Evolutionary conservation across 495 filamentous ascomycete species (phyloP), one percentile per base, ranked within the genome.

Genomic region (Penicillium riverlandense): DNA sequence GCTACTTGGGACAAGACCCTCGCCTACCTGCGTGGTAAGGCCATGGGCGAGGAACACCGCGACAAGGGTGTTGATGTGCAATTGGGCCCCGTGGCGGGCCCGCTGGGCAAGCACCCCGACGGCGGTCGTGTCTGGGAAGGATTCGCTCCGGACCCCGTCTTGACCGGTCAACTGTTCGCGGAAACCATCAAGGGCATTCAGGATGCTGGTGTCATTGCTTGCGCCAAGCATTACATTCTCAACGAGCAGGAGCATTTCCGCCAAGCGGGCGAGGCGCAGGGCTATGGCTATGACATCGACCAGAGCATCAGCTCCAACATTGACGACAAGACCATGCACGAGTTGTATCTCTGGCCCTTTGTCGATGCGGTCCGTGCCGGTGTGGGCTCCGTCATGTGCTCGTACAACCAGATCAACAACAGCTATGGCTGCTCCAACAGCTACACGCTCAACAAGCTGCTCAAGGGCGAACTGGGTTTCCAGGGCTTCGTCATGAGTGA

Each of bases 401-500:
- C 85, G 10, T 97, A 97, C 75, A 83, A 92, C 43, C 87, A 92
- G 60, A 68, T 82, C 59, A 86, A 86, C 69, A 84, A 85, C 70
- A 82, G 74, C 66, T 82, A 84, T 44, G 72, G 61, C 38, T 87
- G 79, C 62, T 72, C 77, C 39, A 85, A 84, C 69, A 88, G 84
- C 33, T 80, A 90, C 58, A 71, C 73, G 4, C 54, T 89, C 40
- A 95, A 95, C 69, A 79, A 84, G 59, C 57, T 95, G 14, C 78
- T 98, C 41, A 98, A 98, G 71, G 72, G 80, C 42, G 92, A 98
- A 59, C 74, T 96, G 7, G 90, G 85, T 28, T 98, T 95, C 74
- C 92, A 96, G 67, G 91, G 91, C 8, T 95, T 95, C 57, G 73
- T 91, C 50, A 86, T 91, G 84, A 89, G 79, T 48, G 90, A 95